Evolutionary conservation across 352 stramenopile genomes (phyloP), one percentile per base, ranked within the genome.

Genomic region (Nothophytophthora sp.): DNA sequence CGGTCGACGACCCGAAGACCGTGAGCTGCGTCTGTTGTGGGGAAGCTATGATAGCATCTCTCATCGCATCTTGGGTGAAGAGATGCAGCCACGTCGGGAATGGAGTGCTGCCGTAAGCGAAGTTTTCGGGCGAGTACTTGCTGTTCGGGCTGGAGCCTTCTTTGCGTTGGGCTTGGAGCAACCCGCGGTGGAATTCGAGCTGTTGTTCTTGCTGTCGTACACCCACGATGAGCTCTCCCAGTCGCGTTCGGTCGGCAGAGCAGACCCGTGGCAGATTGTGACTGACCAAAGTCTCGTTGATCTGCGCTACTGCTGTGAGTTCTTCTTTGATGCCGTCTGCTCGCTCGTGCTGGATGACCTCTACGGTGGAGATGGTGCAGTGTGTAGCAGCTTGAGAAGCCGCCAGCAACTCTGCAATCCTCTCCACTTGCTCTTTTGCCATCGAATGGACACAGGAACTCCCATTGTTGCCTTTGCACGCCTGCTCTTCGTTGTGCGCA

Each of bases 1-100:
- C 77, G 1, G 67, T 75, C 2, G 77, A 88, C 1, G 77, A 86
- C 2, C 74, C 74, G 5, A 86, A 79, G 4, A 88, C 67, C 1
- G 60, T 79, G 27, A 67, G 41, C 6, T 25, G 47, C 6, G 33
- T 29, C 10, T 55, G 23, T 5, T 33, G 28, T 19, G 36, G 9
- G 13, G 1, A 29, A 22, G 36, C 7, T 34, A 33, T 33, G 44
- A 70, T 54, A 2, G 32, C 51, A 1, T 54, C 15, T 11, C 38
- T 16, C 1, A 85, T 22, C 13, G 45, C 13, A 13, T 42, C 5
- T 29, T 61, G 38, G 0, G 42, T 60, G 32, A 73, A 67, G 1
- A 88, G 35, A 1, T 60, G 50, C 15, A 69, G 16, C 71, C 73
- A 86, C 7, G 76, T 81, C 19, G 56, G 41, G 35, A 84, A 70